phyloP scores from a whole-genome alignment of 164 flowering plant species.

The grape (Vitis vinifera) region DNA sequence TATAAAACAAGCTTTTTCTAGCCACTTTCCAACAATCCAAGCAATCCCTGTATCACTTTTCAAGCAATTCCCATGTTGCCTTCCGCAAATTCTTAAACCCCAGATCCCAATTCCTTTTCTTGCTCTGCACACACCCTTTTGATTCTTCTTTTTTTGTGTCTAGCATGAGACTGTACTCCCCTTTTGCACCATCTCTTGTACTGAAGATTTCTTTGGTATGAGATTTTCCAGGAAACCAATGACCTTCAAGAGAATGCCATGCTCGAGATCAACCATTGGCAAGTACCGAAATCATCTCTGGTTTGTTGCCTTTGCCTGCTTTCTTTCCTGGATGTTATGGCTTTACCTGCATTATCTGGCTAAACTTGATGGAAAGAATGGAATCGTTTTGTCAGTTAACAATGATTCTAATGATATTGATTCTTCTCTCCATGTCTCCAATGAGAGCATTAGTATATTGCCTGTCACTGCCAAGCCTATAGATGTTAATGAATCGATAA shows the following conservation, averaged over 20 bases:
- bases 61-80: conserved; percentile 5
- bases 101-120: background rate
- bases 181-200: background rate
- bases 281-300: conserved; percentile 24
- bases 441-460: background rate
- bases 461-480: background rate
- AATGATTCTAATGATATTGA: conserved; percentile 4
- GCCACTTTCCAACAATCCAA: no score
- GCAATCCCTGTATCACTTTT: background rate
- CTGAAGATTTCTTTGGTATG: background rate
- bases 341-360: conserved; percentile 26
- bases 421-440: background rate
- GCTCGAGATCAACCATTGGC: conserved; percentile 11
- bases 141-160: background rate
- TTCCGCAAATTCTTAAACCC: background rate
- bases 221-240: conserved; percentile 1
- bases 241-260: conserved; percentile 3
- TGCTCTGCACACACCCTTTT: background rate
- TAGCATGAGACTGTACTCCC: background rate
- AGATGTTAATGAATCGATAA: no score
- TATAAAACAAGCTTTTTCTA: no score
- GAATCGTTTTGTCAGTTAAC: conserved; percentile 1
- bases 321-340: conserved; percentile 32
- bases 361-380: conserved; percentile 5
- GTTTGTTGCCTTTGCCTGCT: conserved; percentile 25